These are phyloP conservation scores for Tilletia setariae DNA, from an alignment of 1,284 basidiomycete species.

Conservation along the genomic window DNA sequence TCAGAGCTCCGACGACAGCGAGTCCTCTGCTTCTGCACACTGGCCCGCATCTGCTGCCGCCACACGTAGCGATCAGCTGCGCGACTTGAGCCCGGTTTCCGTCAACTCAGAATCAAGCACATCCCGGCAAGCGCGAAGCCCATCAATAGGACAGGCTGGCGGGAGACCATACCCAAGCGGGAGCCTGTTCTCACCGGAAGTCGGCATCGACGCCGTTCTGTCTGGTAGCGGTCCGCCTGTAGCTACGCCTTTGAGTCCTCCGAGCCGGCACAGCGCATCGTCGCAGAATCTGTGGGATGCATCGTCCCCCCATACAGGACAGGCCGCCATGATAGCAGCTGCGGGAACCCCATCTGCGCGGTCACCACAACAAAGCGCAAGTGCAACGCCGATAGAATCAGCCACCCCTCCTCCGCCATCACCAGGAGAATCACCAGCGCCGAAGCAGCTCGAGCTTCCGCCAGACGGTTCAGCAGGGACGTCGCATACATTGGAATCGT, in stretches of 20 bases:
- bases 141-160: background rate
- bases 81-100: background rate
- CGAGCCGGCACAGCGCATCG: background rate
- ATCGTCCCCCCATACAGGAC: background rate
- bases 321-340: background rate
- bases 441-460: background rate
- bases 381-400: background rate
- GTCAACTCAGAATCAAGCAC: background rate
- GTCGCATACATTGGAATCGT: too few relatives aligned
- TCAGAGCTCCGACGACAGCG: background rate
- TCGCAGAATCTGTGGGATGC: background rate
- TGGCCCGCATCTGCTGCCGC: background rate
- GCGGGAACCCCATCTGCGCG: background rate
- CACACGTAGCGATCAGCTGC: background rate
- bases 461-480: background rate
- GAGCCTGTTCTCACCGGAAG: constrained; percentile 41
- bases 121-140: background rate
- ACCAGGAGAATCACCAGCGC: constrained; percentile 2
- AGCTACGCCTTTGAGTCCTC: constrained; percentile 30
- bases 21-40: background rate
- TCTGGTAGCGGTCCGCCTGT: constrained; percentile 28
- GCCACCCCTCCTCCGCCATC: background rate
- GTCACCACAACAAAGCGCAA: background rate
- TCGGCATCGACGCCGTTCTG: constrained; percentile 40
- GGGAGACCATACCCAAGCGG: constrained; percentile 23